A percentile compares a stretch with the other conserved stretches of the same genome.
Conservation (phyloP, 495 filamentous ascomycete species). For the Oidiodendron maius region DNA sequence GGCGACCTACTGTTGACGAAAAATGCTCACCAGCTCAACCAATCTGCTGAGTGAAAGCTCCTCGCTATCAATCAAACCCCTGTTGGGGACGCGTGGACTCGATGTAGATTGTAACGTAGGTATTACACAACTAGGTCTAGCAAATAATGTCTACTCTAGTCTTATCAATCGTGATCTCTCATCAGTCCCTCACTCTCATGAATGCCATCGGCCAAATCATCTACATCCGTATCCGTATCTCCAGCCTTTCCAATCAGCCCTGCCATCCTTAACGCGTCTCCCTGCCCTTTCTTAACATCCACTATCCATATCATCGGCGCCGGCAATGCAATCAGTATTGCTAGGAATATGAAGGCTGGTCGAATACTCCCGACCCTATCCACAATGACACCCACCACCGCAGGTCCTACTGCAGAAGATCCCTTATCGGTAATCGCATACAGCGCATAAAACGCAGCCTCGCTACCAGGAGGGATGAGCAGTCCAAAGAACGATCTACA, state of each 20-base stretch:
- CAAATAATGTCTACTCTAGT: too few species aligned
- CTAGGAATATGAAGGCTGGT: constrained; percentile 88
- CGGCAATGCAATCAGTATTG: constrained; percentile 72
- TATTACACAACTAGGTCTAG: too few species aligned
- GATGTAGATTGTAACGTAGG: too few species aligned
- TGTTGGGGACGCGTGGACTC: too few species aligned
- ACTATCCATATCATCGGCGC: constrained; percentile 79
- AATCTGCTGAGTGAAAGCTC: too few species aligned
- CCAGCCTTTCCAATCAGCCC: constrained; percentile 55
- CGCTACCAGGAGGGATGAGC: constrained; percentile 84
- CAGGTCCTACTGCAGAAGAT: constrained; percentile 86
- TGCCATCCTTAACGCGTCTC: constrained; percentile 67
- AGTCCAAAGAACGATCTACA: constrained; percentile 88
- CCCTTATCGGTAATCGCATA: constrained; percentile 99
- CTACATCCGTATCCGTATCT: constrained; percentile 25
- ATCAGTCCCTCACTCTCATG: constrained; percentile 18
- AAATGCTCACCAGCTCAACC: too few species aligned
- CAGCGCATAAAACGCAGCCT: constrained; percentile 92
- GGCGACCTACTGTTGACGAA: too few species aligned
- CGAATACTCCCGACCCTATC: constrained; percentile 85
- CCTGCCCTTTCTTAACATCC: constrained; percentile 78
- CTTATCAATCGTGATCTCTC: constrained; percentile 19
- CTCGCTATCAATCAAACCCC: too few species aligned
- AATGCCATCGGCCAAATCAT: constrained; percentile 1
- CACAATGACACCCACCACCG: constrained; percentile 87